Evolutionary conservation across 2,329 filamentous ascomycete species (phyloP).

Genomic region (Emmonsiellopsis sp.): DNA sequence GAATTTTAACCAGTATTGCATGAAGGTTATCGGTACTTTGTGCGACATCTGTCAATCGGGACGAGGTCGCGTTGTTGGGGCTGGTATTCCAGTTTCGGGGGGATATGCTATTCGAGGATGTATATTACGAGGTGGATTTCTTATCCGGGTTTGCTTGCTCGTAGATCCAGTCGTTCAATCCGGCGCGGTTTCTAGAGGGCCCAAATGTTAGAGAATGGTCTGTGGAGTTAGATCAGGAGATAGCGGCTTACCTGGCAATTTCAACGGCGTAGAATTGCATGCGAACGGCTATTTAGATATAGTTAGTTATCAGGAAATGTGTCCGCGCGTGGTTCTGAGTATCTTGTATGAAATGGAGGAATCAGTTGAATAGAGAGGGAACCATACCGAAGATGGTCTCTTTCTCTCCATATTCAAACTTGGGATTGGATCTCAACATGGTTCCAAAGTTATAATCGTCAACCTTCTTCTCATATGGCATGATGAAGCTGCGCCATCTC

Average conservation of each 20-base stretch:
- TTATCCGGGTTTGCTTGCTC: slow-evolving; percentile 58
- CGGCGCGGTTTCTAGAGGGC: slow-evolving; percentile 59
- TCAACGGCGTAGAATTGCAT: slow-evolving; percentile 82
- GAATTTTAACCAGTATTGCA: no score
- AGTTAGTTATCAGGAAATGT: background rate
- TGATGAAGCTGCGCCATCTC: slow-evolving; percentile 89
- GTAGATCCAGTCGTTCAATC: slow-evolving; percentile 95
- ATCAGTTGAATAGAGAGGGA: background rate
- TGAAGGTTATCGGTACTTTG: background rate
- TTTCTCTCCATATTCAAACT: slow-evolving; percentile 75
- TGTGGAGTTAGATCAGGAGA: background rate
- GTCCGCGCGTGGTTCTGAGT: background rate
- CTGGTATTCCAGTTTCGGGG: background rate
- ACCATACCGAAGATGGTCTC: slow-evolving; percentile 80
- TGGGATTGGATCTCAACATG: slow-evolving; percentile 70
- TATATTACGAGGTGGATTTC: slow-evolving; percentile 6
- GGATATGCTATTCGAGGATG: background rate
- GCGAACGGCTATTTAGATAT: slow-evolving; percentile 42
- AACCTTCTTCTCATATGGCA: slow-evolving; percentile 86
- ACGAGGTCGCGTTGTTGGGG: background rate
- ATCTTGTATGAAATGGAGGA: background rate
- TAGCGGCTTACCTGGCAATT: slow-evolving; percentile 52
- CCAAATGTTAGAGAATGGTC: slow-evolving; percentile 7
- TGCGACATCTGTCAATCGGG: background rate
- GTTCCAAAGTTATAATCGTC: slow-evolving; percentile 98